Evolutionary conservation across 805 yeast species (phyloP), one percentile per base, ranked within the genome.

Genomic region (Candida verbasci): DNA sequence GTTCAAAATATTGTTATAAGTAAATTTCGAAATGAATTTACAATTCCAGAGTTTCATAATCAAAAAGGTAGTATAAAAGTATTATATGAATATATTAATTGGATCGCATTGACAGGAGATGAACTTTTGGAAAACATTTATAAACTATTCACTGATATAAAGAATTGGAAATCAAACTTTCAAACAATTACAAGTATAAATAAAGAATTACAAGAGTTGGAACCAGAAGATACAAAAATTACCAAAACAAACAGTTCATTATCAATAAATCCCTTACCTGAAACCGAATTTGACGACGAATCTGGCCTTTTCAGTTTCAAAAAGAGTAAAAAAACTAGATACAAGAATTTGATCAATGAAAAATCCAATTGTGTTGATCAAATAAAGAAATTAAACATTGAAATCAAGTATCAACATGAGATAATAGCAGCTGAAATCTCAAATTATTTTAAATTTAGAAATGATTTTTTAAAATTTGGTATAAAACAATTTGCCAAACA

Each of bases 371-470:
- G 65, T 16, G 65, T 71, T 32, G 53, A 57, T 22, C 62, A 61
- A 27, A 53, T 82, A 28, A 46, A 65, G 41, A 60, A 53, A 9
- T 45, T 80, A 30, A 74, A 70, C 41, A 41, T 50, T 14, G 76
- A 69, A 3, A 68, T 83, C 17, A 75, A 69, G 37, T 42, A 45
- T 17, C 69, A 61, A n/a, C 85, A 83, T 53, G 91, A 83, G 47
- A 46, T 55, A 1, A 45, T 82, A 3, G 88, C 89, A 1, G 70
- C 76, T 34, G 83, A 80, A 51, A 60, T 81, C 14, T 79, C 80
- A 35, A 74, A 71, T 34, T 80, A 74, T 41, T 57, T 82, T 45
- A 65, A 62, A 35, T 78, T 72, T 55, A 74, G 74, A 46, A 54
- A 70, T 3, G 53, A 55, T 1, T 65, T 74, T 40, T 41, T 74